Evolutionary conservation across 768 basidiomycete species (phyloP), one percentile per base, ranked within the genome.

Genomic region (Cystobasidium ongulense): DNA sequence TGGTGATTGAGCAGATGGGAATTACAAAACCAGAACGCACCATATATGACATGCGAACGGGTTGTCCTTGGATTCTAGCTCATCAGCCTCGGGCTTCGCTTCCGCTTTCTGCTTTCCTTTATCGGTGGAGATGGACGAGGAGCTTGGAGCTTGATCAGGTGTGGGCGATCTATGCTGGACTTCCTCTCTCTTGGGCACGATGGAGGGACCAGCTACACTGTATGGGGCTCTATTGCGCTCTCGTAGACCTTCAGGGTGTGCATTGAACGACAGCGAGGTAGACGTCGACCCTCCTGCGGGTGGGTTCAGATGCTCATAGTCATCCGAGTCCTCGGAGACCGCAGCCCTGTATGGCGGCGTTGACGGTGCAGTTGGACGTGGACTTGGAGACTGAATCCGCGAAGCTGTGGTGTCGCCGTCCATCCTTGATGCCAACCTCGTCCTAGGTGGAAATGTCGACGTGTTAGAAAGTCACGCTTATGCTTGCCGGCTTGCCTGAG

Each of bases 41-140:
- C 65, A 67, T 41, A 67, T 67, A 52, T 67, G 65, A 67, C 65
- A 67, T 29, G 65, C 65, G 53, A 67, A 67, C 18, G 46, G 65
- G 17, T 39, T 50, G 3, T 67, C 65, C 13, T 13, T 53, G 5
- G 7, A 23, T 7, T 64, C 41, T 27, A 13, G 13, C 17, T 27
- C 23, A 15, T 64, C 35, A 29, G 63, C 18, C 15, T 64, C 63
- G 11, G 2, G 11, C 8, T 8, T 3, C 15, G 35, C 63, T 64
- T 36, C 63, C 10, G 63, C 63, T 64, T 36, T 27, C 27, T 64
- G 36, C 29, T 64, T 64, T 8, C 63, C 63, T 64, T 64, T 64
- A 36, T 27, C 31, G 38, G 31, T 21, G 38, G 63, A 36, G 35
- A 35, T 25, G 63, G 63, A 11, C 11, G 11, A 27, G 63, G 63